Conservation (phyloP, 176 grass and related monocot species). For the Rhynchospora breviuscula region DNA sequence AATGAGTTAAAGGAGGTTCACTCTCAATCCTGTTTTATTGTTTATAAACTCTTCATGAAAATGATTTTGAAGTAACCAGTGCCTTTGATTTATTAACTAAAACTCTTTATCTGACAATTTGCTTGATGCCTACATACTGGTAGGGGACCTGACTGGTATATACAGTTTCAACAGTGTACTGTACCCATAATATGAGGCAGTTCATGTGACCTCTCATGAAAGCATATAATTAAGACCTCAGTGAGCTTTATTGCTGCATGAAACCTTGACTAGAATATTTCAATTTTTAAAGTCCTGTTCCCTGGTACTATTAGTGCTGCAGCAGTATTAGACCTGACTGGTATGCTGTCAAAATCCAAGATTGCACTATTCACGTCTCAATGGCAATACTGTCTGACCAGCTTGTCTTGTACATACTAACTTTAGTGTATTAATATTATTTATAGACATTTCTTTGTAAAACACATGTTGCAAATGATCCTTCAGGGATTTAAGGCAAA, state of each 20-base stretch:
- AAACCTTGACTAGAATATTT: neutral
- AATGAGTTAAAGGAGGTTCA: slow-evolving; percentile 90
- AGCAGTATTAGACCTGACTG: neutral
- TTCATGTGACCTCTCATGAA: neutral
- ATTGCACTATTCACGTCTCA: neutral
- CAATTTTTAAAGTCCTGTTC: neutral
- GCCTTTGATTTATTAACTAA: neutral
- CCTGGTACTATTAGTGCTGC: neutral
- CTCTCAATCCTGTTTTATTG: neutral
- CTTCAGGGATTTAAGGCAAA: slow-evolving; percentile 92
- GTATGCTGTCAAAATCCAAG: neutral
- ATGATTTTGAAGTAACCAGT: neutral
- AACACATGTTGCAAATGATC: neutral
- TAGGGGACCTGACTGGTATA: neutral
- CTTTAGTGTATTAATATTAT: neutral
- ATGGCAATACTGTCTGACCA: neutral
- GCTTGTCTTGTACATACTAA: neutral
- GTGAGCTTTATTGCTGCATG: neutral
- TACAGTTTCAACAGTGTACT: neutral
- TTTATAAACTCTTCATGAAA: neutral
- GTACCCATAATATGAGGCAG: neutral
- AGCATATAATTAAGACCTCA: neutral
- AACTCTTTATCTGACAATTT: neutral
- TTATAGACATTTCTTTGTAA: neutral
- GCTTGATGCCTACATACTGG: neutral